A percentile compares a stretch with the other conserved stretches of the same genome.
phyloP scores from a whole-genome alignment of 2,329 filamentous ascomycete species.

The Fusarium falciforme region DNA sequence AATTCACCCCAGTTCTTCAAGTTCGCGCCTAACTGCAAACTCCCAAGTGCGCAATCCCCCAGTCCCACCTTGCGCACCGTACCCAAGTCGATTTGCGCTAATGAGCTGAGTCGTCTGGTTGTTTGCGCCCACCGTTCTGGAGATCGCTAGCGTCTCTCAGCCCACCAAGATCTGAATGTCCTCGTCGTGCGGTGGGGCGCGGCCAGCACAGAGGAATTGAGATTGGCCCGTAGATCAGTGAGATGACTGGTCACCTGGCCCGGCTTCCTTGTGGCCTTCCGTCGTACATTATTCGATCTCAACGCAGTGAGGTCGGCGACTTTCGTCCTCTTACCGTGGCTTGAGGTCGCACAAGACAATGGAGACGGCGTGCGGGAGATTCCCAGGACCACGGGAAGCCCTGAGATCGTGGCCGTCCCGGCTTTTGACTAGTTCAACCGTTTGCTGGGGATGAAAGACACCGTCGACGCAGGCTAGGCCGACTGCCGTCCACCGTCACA shows the following conservation, averaged over 20 bases:
- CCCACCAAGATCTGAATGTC: slow-evolving; percentile 44
- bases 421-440: slow-evolving; percentile 35
- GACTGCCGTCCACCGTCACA: slow-evolving; percentile 43
- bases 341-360: slow-evolving; percentile 28
- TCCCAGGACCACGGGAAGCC: slow-evolving; percentile 42
- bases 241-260: slow-evolving; percentile 41
- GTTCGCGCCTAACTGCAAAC: slow-evolving; percentile 18
- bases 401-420: slow-evolving; percentile 43
- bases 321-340: slow-evolving; percentile 10
- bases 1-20: slow-evolving; percentile 24
- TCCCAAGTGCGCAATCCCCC: slow-evolving; percentile 16
- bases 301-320: slow-evolving; percentile 7
- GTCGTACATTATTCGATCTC: slow-evolving; percentile 13
- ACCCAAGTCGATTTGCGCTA: slow-evolving; percentile 36
- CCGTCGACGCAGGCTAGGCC: slow-evolving; percentile 40
- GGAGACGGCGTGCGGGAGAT: slow-evolving; percentile 42
- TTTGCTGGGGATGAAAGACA: slow-evolving; percentile 42
- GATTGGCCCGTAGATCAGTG: slow-evolving; percentile 44
- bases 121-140: slow-evolving; percentile 43
- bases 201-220: slow-evolving; percentile 39
- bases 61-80: slow-evolving; percentile 17
- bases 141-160: slow-evolving; percentile 44
- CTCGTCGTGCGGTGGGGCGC: slow-evolving; percentile 37
- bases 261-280: slow-evolving; percentile 12
- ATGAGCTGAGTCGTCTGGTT: slow-evolving; percentile 43